These are phyloP conservation scores for Lolium multiflorum DNA, from an alignment of 176 grass and related monocot genomes.

Conservation along the genomic window DNA sequence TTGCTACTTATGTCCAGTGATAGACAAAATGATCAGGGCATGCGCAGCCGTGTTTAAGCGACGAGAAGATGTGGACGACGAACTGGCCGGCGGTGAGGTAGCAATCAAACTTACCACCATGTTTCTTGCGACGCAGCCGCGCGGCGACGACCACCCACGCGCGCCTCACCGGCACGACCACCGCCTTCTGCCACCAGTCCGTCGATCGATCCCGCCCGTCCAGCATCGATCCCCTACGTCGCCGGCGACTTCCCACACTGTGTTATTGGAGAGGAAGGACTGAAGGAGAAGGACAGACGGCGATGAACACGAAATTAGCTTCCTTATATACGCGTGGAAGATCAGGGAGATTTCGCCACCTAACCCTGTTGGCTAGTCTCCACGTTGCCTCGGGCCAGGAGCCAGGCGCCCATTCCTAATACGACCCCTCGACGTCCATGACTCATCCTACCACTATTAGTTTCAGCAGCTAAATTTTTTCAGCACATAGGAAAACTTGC, in stretches of 20 bases:
- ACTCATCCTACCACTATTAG: conserved; percentile 6
- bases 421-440: conserved; percentile 12
- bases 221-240: background rate
- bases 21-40: background rate
- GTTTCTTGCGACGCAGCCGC: conserved; percentile 44
- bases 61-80: background rate
- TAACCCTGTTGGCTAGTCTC: conserved; percentile 21
- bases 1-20: background rate
- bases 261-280: background rate
- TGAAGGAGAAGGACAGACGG: background rate
- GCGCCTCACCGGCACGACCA: conserved; percentile 54
- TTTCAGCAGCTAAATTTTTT: background rate
- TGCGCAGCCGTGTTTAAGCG: background rate
- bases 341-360: conserved; percentile 21
- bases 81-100: too few relatives aligned
- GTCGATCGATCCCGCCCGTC: conserved; percentile 25
- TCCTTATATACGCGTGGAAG: background rate
- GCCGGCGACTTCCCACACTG: conserved; percentile 3
- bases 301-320: background rate
- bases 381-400: conserved; percentile 54
- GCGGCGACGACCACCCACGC: conserved; percentile 55
- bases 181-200: conserved; percentile 71
- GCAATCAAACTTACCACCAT: conserved; percentile 49
- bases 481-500: background rate
- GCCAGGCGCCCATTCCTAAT: conserved; percentile 49